Evolutionary conservation across 163 green algal species (phyloP).

Genomic region (Coccomyxa subellipsoidea): DNA sequence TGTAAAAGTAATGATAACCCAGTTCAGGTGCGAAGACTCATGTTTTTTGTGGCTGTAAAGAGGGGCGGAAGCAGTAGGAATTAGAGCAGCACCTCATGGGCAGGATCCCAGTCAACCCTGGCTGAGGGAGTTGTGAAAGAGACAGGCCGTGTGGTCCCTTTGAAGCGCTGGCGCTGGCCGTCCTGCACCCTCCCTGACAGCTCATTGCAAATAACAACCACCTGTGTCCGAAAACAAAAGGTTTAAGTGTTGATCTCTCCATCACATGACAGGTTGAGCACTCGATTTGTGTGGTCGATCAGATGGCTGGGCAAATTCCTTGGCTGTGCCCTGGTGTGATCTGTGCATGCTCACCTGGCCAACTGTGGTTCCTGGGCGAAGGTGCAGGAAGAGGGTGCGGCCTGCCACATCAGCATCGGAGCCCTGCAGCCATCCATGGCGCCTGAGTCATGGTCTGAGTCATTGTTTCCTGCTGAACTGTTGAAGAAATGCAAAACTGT

Average conservation of each 20-base stretch:
- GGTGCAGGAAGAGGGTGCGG: neutral
- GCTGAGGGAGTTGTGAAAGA: neutral
- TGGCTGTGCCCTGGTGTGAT: no score
- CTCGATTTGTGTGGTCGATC: no score
- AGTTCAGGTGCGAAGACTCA: no score
- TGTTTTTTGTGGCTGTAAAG: no score
- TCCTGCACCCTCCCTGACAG: neutral
- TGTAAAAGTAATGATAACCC: no score
- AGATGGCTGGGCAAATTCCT: neutral
- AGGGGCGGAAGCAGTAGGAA: neutral
- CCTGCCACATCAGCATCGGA: neutral
- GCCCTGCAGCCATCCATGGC: neutral
- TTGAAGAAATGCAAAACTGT: no score
- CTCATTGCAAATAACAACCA: neutral
- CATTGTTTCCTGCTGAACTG: no score
- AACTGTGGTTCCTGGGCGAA: neutral
- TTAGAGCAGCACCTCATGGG: neutral
- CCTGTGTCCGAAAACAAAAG: no score
- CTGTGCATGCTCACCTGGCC: neutral
- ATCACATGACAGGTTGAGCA: no score
- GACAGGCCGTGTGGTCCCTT: neutral
- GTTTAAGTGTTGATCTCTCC: no score
- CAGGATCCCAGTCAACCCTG: neutral
- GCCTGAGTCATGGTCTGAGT: no score
- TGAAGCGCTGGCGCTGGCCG: neutral